These are phyloP conservation scores for Corylus heterophylla DNA, from an alignment of 306 rosid species.

Conservation along the genomic window DNA sequence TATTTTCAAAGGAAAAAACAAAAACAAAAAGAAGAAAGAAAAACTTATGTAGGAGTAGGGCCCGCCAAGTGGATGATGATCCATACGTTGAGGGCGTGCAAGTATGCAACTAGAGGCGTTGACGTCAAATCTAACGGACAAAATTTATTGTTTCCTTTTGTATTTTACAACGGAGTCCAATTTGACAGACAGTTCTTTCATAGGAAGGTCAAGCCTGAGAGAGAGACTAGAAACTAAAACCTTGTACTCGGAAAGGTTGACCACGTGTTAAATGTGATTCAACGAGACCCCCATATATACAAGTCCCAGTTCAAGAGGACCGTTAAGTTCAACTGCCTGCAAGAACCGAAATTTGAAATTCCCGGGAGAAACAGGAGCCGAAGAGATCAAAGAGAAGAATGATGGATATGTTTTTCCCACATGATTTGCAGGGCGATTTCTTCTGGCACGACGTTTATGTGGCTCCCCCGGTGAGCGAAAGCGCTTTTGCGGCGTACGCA, in stretches of 20 bases:
- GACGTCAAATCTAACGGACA: not conserved
- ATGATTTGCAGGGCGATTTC: constrained; percentile 24
- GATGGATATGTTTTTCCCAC: constrained; percentile 16
- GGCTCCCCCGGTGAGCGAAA: constrained; percentile 6
- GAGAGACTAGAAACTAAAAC: not conserved
- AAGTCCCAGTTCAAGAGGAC: not conserved
- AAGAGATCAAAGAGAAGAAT: not conserved
- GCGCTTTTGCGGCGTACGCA: constrained; percentile 32
- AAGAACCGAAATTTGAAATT: constrained; percentile 12
- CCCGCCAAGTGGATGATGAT: not conserved
- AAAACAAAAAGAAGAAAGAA: no score
- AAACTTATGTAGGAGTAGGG: not conserved
- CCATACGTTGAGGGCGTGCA: not conserved
- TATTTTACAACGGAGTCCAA: not conserved
- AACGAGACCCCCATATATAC: not conserved
- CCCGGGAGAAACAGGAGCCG: constrained; percentile 2
- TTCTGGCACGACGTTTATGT: constrained; percentile 23
- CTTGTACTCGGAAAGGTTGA: not conserved
- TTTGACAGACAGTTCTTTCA: not conserved
- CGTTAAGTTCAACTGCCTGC: not conserved
- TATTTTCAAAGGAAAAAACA: not conserved
- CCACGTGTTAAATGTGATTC: constrained; percentile 24
- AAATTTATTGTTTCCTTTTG: not conserved
- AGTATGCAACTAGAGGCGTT: not conserved
- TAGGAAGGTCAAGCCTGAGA: not conserved